Base-by-base conservation (phyloP, 331 rosid genomes). In the Saraca asoca region DNA sequence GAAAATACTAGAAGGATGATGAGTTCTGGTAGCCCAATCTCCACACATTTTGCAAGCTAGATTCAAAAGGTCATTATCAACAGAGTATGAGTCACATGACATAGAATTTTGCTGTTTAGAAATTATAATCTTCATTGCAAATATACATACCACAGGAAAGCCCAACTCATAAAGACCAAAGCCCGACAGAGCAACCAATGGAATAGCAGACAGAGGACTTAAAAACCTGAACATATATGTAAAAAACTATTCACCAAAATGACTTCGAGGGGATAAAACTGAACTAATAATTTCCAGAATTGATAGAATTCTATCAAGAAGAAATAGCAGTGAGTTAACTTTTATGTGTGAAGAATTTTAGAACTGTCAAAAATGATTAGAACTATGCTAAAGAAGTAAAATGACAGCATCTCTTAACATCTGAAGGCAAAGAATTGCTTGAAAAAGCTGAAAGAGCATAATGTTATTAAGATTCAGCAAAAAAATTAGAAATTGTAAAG, bases 21-120 rank as follows among this genome's bases (percentile, higher is more conserved):
- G 78, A 94, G 83, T 80, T 90, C 96, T 46, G 98, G 98, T 64
- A 94, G 80, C 24, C 98, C 98, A 75, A 94, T 94, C 86, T 94
- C 98, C 59, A 94, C 88, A 57, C 98, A 94, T 74, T 88, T 90
- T 37, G 97, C 86, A 74, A 94, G 84, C 98, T 94, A 71, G 37
- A 58, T 73, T 53, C 64, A 66, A 24, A 53, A 67, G 66, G 49
- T 15, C 65, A 58, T n/a, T 60, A 38, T 52, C 12, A 83, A 68
- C 43, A 44, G 38, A 20, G 37, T 17, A 44, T 31, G 45, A 39
- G 66, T 66, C 35, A 67, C 45, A 43, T 31, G 24, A 66, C 44
- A 54, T 58, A 41, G 39, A 70, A 51, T 52, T 51, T 43, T 50
- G 61, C 59, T 19, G 18, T 48, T 51, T 52, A 51, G 43, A 8